Conservation (phyloP, 2,329 filamentous ascomycete species). For the Colletotrichum noveboracense region DNA sequence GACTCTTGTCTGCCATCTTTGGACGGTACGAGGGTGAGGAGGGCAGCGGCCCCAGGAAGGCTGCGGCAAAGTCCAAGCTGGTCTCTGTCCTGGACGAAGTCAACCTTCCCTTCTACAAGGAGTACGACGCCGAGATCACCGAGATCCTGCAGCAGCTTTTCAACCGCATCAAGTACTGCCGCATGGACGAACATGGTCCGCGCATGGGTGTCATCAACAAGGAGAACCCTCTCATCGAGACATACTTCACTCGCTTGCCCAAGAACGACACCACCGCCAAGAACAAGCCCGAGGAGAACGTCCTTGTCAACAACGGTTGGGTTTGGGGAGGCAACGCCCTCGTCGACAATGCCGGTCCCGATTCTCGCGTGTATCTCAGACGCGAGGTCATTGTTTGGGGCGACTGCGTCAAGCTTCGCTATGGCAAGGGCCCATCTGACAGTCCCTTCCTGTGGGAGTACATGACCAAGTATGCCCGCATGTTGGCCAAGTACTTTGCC, state of each 20-base stretch:
- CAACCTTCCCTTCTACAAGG: constrained; percentile 88
- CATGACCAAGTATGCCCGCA: constrained; percentile 90
- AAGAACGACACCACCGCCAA: constrained; percentile 78
- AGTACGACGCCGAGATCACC: constrained; percentile 84
- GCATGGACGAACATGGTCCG: constrained; percentile 90
- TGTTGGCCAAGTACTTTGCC: constrained; percentile 93
- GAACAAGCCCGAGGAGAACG: constrained; percentile 77
- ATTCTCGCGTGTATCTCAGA: constrained; percentile 91
- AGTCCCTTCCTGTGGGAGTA: constrained; percentile 95
- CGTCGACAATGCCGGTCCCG: constrained; percentile 88
- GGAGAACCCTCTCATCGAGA: constrained; percentile 83
- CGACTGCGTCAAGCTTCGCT: constrained; percentile 96
- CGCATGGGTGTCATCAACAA: constrained; percentile 80
- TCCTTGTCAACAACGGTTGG: constrained; percentile 96
- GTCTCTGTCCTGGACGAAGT: constrained; percentile 76
- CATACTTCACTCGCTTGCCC: constrained; percentile 92
- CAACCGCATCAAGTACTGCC: constrained; percentile 93
- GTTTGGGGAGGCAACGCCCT: constrained; percentile 97
- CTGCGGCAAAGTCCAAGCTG: constrained; percentile 59
- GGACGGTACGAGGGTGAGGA: constrained; percentile 68
- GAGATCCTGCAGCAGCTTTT: constrained; percentile 90
- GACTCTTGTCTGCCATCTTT: constrained; percentile 69
- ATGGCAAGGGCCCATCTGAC: constrained; percentile 80
- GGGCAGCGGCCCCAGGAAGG: constrained; percentile 52
- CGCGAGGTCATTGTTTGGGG: constrained; percentile 98